Percentiles rank a stretch among this genome's conserved stretches.
These are phyloP conservation scores for Albugo laibachii DNA, from an alignment of 352 stramenopile species.

Conservation along the genomic window DNA sequence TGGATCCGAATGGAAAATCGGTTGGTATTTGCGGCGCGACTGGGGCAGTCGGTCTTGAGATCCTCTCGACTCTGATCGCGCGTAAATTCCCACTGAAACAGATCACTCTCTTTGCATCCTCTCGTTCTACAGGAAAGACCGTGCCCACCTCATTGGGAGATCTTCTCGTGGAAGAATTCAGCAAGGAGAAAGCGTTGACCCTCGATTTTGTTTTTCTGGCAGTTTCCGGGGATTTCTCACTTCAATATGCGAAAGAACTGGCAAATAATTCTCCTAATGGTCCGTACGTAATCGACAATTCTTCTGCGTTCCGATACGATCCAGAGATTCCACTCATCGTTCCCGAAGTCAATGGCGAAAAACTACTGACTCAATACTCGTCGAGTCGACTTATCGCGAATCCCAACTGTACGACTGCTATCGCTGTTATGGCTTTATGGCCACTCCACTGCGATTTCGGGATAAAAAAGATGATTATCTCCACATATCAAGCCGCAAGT, in stretches of 20 bases:
- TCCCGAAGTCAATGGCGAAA: conserved; percentile 89
- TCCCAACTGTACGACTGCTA: conserved; percentile 96
- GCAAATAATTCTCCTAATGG: conserved; percentile 37
- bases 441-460: conserved; percentile 92
- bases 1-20: conserved; percentile 24
- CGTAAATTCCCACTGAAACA: conserved; percentile 80
- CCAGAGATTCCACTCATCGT: conserved; percentile 84
- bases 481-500: conserved; percentile 87
- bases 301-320: conserved; percentile 90
- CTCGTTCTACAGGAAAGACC: conserved; percentile 82
- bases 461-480: conserved; percentile 92
- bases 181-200: conserved; percentile 77
- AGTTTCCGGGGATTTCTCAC: conserved; percentile 92
- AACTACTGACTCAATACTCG: conserved; percentile 32
- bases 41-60: conserved; percentile 94
- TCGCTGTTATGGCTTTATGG: conserved; percentile 93
- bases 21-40: conserved; percentile 70
- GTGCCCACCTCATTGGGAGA: conserved; percentile 82
- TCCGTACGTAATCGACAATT: conserved; percentile 97
- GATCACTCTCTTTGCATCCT: conserved; percentile 91
- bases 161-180: conserved; percentile 91
- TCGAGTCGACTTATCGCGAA: conserved; percentile 94
- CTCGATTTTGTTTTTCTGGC: conserved; percentile 96
- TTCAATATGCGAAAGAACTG: conserved; percentile 89
- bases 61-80: conserved; percentile 78